These are phyloP conservation scores for Flueggea neowawraea DNA, from an alignment of 441 rosid genomes.

Conservation along the genomic window DNA sequence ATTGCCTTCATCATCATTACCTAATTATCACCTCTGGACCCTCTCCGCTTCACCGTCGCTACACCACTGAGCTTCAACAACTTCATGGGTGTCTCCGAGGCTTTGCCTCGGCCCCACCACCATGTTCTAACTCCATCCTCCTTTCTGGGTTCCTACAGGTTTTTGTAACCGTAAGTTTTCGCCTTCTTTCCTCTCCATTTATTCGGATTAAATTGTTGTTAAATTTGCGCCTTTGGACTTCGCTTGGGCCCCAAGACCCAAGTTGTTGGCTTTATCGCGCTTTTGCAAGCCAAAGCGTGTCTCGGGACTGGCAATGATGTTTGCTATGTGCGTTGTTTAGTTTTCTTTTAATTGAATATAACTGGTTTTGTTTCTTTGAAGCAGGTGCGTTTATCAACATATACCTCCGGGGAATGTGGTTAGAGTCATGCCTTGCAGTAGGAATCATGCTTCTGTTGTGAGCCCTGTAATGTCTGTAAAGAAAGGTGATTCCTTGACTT, in stretches of 20 bases:
- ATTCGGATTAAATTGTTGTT: not conserved
- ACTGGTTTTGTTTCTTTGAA: not conserved
- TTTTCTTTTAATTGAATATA: not conserved
- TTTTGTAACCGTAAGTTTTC: constrained; percentile 47
- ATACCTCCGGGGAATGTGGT: constrained; percentile 25
- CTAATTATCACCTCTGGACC: constrained; percentile 10
- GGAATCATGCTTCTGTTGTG: constrained; percentile 24
- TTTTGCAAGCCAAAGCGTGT: not conserved
- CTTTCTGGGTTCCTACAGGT: constrained; percentile 29
- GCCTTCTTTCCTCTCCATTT: not conserved
- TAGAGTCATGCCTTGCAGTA: constrained; percentile 36
- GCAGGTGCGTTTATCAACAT: constrained; percentile 42
- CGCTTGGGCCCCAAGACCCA: not conserved
- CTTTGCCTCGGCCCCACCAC: constrained; percentile 23
- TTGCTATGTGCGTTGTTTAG: not conserved
- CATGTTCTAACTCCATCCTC: constrained; percentile 27
- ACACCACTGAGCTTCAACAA: constrained; percentile 26
- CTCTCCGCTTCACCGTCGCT: constrained; percentile 18
- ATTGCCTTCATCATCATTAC: constrained; percentile 11
- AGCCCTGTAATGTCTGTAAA: constrained; percentile 31
- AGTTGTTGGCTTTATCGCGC: not conserved
- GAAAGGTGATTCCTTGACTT: constrained; percentile 35
- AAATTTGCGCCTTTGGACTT: not conserved
- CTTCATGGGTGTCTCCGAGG: constrained; percentile 50
- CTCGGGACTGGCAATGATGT: not conserved